A percentile compares a stretch with the other conserved stretches of the same genome.
phyloP scores from a whole-genome alignment of 1,284 basidiomycete genomes.

The Mycosarcoma mackinlayi region DNA sequence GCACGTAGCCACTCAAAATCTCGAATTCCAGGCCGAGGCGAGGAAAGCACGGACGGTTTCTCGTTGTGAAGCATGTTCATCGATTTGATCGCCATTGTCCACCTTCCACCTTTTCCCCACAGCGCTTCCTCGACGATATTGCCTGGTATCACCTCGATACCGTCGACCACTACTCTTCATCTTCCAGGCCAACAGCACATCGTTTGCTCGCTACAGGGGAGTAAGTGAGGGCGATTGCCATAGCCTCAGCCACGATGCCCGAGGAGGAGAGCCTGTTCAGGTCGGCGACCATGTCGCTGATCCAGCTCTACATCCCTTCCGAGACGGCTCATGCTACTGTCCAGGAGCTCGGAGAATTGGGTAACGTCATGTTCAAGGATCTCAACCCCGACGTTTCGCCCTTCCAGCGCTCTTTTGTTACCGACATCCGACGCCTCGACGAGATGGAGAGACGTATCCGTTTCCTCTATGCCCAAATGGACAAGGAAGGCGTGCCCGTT shows the following conservation, averaged over 20 bases:
- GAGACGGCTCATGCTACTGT: conserved; percentile 98
- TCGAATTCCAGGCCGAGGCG: background rate
- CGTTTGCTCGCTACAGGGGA: background rate
- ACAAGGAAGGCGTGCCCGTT: conserved; percentile 82
- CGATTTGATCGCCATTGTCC: background rate
- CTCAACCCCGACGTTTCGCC: conserved; percentile 94
- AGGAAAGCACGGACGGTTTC: background rate
- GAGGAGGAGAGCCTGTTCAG: conserved; percentile 65
- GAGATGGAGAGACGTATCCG: conserved; percentile 94
- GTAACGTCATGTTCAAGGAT: conserved; percentile 97
- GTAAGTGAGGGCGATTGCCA: conserved; percentile 10
- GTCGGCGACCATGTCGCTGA: conserved; percentile 82
- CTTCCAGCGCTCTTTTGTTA: conserved; percentile 98
- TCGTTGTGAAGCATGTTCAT: background rate
- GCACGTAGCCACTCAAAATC: background rate
- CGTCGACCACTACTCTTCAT: too few species aligned
- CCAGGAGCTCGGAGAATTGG: conserved; percentile 91
- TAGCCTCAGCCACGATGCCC: conserved; percentile 33
- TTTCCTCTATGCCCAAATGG: conserved; percentile 88
- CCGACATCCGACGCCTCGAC: conserved; percentile 91
- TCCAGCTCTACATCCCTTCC: conserved; percentile 96
- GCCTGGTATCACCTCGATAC: too few species aligned
- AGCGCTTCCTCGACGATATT: too few species aligned
- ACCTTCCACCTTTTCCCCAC: too few species aligned
- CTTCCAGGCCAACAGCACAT: background rate